Evolutionary conservation across 306 rosid genomes (phyloP), one percentile per base, ranked within the genome.

Genomic region (Cucumis melo): DNA sequence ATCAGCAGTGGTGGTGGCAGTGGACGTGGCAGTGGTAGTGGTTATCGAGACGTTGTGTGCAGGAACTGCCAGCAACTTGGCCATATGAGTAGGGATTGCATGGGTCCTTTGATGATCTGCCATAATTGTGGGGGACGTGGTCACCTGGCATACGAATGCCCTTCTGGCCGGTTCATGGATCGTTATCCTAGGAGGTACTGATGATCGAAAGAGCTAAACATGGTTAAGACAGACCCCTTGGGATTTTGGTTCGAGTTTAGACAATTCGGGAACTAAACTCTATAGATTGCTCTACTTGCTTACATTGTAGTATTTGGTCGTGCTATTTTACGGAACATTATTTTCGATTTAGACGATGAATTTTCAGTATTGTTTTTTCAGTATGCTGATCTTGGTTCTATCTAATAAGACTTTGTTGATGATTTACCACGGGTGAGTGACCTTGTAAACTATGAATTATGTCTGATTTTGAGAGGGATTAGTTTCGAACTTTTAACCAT

Each of bases 41-140:
- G 91, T 55, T 89, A 83, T 71, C 86, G 96, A 2, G 98, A 94
- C 56, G 77, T 94, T 57, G 85, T 91, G 64, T 94, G 99, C 81
- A 86, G 97, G 85, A 94, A 84, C 85, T 94, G 99, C 79, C 96
- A 94, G 78, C 99, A 92, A 78, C 78, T 90, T 71, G 97, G 97
- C 56, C 99, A 94, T 83, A 87, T 90, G 93, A 94, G 99, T 80
- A 86, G 99, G 85, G 99, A 94, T 77, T 94, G 99, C 85, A 85
- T 94, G 96, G 97, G 97, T 13, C 95, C 97, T 74, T 83, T 90
- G 88, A 86, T 90, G 97, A 87, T 91, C 71, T 94, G 98, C 77
- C 98, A 94, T 83, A 94, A 94, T 77, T 94, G 98, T 53, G 98
- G 98, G 50, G 98, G 98, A 13, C 92, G 98, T 23, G 98, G 98